phyloP scores from a whole-genome alignment of 495 filamentous ascomycete genomes.

The Penicillium ucsense region DNA sequence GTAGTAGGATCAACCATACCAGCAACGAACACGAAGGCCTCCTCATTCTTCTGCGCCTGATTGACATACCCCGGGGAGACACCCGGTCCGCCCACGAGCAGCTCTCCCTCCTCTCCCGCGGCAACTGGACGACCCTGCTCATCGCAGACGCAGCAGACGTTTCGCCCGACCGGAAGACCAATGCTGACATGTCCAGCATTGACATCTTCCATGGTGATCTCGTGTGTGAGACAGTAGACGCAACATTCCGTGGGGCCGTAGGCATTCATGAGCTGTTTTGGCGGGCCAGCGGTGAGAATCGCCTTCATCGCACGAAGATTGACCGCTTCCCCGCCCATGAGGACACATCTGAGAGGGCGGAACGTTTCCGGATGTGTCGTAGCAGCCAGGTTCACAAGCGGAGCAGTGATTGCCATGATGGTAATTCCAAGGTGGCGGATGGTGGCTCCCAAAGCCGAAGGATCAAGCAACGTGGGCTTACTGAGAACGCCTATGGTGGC shows the following conservation, averaged over 20 bases:
- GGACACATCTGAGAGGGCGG: slow-evolving; percentile 2
- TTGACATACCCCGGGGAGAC: slow-evolving; percentile 33
- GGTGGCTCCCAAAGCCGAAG: not conserved
- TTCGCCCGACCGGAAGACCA: slow-evolving; percentile 8
- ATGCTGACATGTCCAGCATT: slow-evolving; percentile 4
- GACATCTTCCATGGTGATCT: slow-evolving; percentile 3
- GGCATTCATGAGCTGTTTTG: slow-evolving; percentile 17
- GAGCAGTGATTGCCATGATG: slow-evolving; percentile 11
- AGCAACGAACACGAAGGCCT: slow-evolving; percentile 19
- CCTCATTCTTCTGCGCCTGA: slow-evolving; percentile 23
- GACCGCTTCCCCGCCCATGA: slow-evolving; percentile 13
- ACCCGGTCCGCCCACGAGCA: slow-evolving; percentile 31
- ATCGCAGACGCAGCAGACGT: slow-evolving; percentile 30
- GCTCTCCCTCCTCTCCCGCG: slow-evolving; percentile 23
- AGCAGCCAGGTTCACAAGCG: slow-evolving; percentile 11
- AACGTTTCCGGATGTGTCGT: slow-evolving; percentile 6
- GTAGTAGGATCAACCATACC: not conserved
- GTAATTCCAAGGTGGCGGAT: not conserved
- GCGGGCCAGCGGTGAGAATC: slow-evolving; percentile 9
- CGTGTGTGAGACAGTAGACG: slow-evolving; percentile 4
- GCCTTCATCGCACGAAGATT: slow-evolving; percentile 7
- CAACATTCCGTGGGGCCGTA: slow-evolving; percentile 26
- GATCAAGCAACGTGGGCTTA: slow-evolving; percentile 7
- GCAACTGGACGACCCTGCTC: not conserved
- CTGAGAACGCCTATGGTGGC: slow-evolving; percentile 8